Base-by-base conservation (phyloP, 1,139 yeast genomes). In the Yamadazyma atmosphaerica region DNA sequence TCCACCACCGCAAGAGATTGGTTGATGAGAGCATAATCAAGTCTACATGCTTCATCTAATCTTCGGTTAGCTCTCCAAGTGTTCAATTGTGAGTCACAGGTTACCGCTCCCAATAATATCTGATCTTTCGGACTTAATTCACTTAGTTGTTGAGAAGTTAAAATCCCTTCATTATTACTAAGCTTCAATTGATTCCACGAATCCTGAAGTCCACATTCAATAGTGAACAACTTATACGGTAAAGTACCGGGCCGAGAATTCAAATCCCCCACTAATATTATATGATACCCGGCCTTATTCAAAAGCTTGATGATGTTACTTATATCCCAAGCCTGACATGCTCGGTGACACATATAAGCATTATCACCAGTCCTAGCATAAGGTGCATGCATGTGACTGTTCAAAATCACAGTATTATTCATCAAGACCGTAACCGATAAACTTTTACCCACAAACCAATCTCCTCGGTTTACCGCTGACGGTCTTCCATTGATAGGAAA, bases 301-400 rank as follows among this genome's bases (percentile, higher is more conserved):
- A 92, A 74, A 36, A 83, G 61, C 23, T 73, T 72, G 1, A 86
- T 81, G 36, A 89, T 46, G 39, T 80, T 77, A 17, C 92, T 74
- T 56, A 94, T 79, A 58, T 90, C 97, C 98, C 98, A 92, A 0
- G 98, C 98, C 61, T 92, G 99, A 43, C 95, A 80, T 0, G 96
- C 83, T 38, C 98, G 69, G 57, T 92, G 98, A 49, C 96, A 86
- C 3, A 82, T 70, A 57, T 94, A 92, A 4, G 94, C 85, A 4
- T 95, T 94, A 61, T 88, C 96, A 1, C 98, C 98, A 1, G 68
- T 65, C 24, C 62, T 53, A 0, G 94, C 79, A 56, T 92, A 92
- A 0, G 99, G 98, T 1, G 99, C 98, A 63, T 92, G 99, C 92
- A 94, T 84, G 57, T 92, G 99, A 13, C 95, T 83, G 55, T 90